These are phyloP conservation scores for Talaromyces amestolkiae DNA, from an alignment of 2,329 filamentous ascomycete genomes.

Conservation along the genomic window DNA sequence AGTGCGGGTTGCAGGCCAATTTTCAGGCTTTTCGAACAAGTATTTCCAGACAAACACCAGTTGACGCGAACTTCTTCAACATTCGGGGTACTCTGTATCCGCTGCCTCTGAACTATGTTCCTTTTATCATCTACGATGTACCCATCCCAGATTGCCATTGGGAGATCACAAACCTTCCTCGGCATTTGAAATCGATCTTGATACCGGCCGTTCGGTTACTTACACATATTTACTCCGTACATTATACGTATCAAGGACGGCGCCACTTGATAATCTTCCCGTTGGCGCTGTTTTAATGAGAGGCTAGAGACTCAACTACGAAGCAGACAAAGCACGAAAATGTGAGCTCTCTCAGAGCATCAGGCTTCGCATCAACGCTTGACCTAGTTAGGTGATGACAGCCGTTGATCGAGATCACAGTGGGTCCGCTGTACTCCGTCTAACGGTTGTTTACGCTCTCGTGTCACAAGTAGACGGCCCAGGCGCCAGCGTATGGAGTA, in stretches of 20 bases:
- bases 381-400: constrained; percentile 14
- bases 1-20: background rate
- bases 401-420: constrained; percentile 17
- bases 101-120: background rate
- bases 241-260: background rate
- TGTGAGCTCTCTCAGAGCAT: constrained; percentile 13
- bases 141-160: background rate
- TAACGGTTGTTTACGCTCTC: constrained; percentile 12
- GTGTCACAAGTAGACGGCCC: background rate
- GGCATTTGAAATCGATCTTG: background rate
- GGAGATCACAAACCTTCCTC: background rate
- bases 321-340: background rate
- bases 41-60: background rate
- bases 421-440: constrained; percentile 5
- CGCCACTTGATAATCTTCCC: background rate
- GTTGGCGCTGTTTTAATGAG: no score
- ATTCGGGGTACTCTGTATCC: background rate
- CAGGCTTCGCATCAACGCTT: constrained; percentile 7
- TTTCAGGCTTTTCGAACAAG: background rate
- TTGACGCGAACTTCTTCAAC: background rate
- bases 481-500: constrained; percentile 6
- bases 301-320: background rate
- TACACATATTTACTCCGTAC: background rate
- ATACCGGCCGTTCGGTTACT: background rate
- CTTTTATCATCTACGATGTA: background rate